These are phyloP conservation scores for Gracilaria vermiculophylla DNA, from an alignment of 23 red algal species.

Conservation along the genomic window DNA sequence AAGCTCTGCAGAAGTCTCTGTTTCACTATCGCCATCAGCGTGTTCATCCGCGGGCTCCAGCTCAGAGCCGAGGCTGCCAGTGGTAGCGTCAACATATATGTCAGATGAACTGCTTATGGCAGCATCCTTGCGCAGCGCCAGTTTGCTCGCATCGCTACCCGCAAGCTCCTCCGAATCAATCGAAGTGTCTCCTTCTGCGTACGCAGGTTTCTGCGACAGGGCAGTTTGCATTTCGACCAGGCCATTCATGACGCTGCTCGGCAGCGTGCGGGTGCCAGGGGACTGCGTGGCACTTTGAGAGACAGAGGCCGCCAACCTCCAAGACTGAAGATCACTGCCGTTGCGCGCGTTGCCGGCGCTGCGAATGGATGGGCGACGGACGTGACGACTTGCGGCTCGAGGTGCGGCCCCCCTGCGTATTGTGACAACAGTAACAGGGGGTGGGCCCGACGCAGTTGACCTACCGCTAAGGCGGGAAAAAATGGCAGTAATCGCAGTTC, in stretches of 20 bases:
- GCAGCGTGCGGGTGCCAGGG: background rate
- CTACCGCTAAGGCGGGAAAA: background rate
- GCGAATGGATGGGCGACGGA: background rate
- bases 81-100: constrained; percentile 8
- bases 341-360: background rate
- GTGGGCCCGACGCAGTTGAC: background rate
- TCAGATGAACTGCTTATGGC: constrained; percentile 3
- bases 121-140: background rate
- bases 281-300: constrained; percentile 8
- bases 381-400: background rate
- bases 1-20: background rate
- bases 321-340: background rate
- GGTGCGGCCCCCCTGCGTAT: background rate
- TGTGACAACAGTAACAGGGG: background rate
- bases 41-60: background rate
- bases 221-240: background rate
- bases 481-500: background rate
- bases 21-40: background rate
- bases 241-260: constrained; percentile 2
- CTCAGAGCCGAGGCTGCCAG: background rate
- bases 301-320: background rate
- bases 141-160: background rate
- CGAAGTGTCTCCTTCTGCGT: background rate
- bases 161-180: background rate
- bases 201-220: background rate